Conservation (phyloP, 345 rosid species). For the Adansonia digitata region DNA sequence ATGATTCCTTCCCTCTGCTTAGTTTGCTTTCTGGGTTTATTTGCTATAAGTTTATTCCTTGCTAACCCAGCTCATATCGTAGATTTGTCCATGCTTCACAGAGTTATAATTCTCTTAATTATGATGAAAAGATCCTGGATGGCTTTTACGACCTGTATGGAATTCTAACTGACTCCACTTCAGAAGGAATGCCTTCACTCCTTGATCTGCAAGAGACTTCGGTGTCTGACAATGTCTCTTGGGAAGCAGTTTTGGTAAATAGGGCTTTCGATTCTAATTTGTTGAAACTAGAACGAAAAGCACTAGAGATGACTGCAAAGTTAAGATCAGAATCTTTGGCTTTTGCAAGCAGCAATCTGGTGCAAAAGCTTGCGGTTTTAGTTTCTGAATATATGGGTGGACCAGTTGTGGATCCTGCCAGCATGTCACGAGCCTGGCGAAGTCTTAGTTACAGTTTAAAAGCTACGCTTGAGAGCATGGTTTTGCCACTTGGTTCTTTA, state of each 20-base stretch:
- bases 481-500: conserved; percentile 85
- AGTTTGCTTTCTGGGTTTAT: conserved; percentile 14
- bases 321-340: conserved; percentile 50
- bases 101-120: conserved; percentile 91
- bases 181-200: conserved; percentile 79
- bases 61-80: conserved; percentile 55
- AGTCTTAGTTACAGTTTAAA: conserved; percentile 73
- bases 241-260: conserved; percentile 93
- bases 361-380: conserved; percentile 63
- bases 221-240: conserved; percentile 47
- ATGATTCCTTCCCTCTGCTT: conserved; percentile 3
- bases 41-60: conserved; percentile 29
- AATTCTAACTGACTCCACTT: conserved; percentile 42
- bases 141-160: conserved; percentile 93
- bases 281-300: conserved; percentile 72
- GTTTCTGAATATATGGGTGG: conserved; percentile 95
- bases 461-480: conserved; percentile 79
- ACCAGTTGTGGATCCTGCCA: conserved; percentile 71
- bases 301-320: conserved; percentile 53
- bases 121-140: conserved; percentile 96
- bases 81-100: conserved; percentile 67
- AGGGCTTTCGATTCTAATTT: conserved; percentile 71
- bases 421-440: conserved; percentile 66
- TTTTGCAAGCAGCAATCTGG: conserved; percentile 43
- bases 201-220: conserved; percentile 80